Base-by-base conservation (phyloP, 2,329 filamentous ascomycete genomes). In the Diplodia mutila region DNA sequence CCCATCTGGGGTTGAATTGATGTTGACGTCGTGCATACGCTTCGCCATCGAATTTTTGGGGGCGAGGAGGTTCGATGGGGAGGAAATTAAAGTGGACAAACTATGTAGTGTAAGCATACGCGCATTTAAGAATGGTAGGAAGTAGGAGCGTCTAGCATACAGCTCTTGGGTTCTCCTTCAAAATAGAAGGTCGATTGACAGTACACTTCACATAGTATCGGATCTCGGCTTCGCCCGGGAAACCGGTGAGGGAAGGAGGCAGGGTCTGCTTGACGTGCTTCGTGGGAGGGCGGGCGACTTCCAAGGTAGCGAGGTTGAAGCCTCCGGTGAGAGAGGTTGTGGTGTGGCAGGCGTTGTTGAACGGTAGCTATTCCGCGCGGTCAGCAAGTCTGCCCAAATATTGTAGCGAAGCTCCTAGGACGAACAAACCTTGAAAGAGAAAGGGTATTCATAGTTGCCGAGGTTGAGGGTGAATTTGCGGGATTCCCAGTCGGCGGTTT, bases 161-260 rank as follows among this genome's bases (percentile, higher is more conserved):
- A 16, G 80, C 78, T 65, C 94, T 85, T 78, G 93, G 91, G 74
- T 97, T 97, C 80, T 97, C 93, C 76, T 94, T 94, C 79, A 96
- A 92, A 68, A 97, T 85, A 16, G 91, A 90, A 0, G 93, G 93
- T n/a, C 93, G 85, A 74, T 93, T 92, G 6, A 98, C 89, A 0
- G 95, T 98, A n/a, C 91, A 93, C 78, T 99, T 99, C 76, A 98
- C 86, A 76, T 92, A 99, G 80, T 99, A 99, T 72, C 90, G 87
- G 69, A 98, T 94, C 79, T 97, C 93, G 25, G 94, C 94, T 78
- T 94, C 89, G 37, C 90, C 90, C 0, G 92, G 92, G 71, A 95
- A 94, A 3, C 92, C 93, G n/a, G 87, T 91, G 65, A 98, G 82
- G 4, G 93, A 96, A 0, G 95, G 95, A 5, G 95, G 95, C 12